Base-by-base conservation (phyloP, 2,329 filamentous ascomycete genomes). In the Xylaria multiplex region DNA sequence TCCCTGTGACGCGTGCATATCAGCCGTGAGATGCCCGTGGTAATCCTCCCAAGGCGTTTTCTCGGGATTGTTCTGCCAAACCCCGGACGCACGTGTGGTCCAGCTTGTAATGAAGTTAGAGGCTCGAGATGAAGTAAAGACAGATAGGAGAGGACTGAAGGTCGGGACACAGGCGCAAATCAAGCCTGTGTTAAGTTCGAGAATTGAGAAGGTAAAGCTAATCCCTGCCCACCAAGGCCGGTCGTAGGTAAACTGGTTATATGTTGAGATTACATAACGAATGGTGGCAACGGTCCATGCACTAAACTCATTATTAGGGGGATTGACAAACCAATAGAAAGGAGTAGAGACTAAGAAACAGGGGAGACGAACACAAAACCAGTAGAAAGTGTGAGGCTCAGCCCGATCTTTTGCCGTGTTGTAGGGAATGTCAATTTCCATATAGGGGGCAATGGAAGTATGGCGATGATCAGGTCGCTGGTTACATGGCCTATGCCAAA, bases 161-260 rank as follows among this genome's bases (percentile, higher is more conserved):
- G 74, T 75, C 24, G 73, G 74, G 5, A 71, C 70, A 63, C 74
- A 76, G 46, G 71, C 72, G 56, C 74, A 76, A 11, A 76, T 76
- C 11, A 76, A 46, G 8, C 74, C 74, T 2, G 73, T 74, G 57
- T 76, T 75, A 1, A 76, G 71, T 42, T 76, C 74, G 50, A 76
- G 68, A 11, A 76, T 75, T 1, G 74, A 75, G 45, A 76, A 74
- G 2, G 71, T 69, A 49, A 76, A 76, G 48, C 72, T 71, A 13
- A 75, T 73, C 2, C 74, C 74, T 1, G 74, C 74, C 74, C 74
- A 76, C 74, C 74, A 75, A 3, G 74, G 70, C 9, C 74, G 70
- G 54, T 76, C 74, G 53, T 76, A 73, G 8, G 58, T 73, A 37
- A 73, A 62, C 64, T 72, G 71, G 40, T 76, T 71, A 13, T 76